Evolutionary conservation across 306 rosid species (phyloP), one percentile per base, ranked within the genome.

Genomic region (Gastrolobium villosum): DNA sequence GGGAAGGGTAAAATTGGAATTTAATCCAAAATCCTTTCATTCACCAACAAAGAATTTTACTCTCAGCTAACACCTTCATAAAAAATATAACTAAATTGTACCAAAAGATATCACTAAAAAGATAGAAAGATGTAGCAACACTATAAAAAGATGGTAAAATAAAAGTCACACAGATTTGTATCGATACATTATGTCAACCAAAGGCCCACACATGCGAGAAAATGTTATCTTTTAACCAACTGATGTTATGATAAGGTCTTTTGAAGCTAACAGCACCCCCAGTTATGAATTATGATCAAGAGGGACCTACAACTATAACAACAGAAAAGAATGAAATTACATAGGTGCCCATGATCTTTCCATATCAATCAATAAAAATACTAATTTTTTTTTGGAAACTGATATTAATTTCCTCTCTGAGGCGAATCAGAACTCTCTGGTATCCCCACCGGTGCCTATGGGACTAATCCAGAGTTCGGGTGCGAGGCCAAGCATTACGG

Each of bases 281-380:
- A 20, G 26, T 20, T 20, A 20, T 20, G 26, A 81, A 72, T 82
- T 80, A 69, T 65, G 48, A 88, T 81, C 88, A 72, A 62, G 73
- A 49, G 66, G 85, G 86, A 0, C 87, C 91, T 66, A 76, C 86
- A 68, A 65, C 83, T 70, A 81, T 79, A 76, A 32, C 85, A 52
- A 11, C 39, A 76, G 5, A 37, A 28, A 6, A 43, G 5, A 36
- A 39, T n/a, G 46, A 81, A 77, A 77, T 82, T 78, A 86, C 90
- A 60, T 26, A 62, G 26, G 43, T 57, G 53, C 73, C 87, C 90
- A 60, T 2, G 11, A 65, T 68, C 65, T 32, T 37, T 34, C 49
- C 31, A 81, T 43, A 32, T 54, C 7, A 70, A 52, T 69, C n/a
- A 13, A 15, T 0, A 5, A 61, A 70, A 28, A 15, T 69, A 7